Conservation (phyloP, 2,329 filamentous ascomycete species). For the Colletotrichum spaethianum region DNA sequence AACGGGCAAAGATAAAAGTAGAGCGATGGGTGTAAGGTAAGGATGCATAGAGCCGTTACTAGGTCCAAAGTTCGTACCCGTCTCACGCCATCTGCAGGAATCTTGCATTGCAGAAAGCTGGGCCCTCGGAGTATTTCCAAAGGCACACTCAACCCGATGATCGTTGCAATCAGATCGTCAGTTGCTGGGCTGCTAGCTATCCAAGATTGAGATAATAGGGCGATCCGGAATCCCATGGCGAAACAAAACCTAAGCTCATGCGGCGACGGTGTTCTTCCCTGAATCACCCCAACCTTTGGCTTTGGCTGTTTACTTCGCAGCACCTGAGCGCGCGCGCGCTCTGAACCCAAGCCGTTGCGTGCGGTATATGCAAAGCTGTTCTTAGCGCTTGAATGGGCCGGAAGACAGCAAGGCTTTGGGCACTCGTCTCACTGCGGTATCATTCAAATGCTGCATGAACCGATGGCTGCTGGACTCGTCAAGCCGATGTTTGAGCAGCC, state of each 20-base stretch:
- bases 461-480: neutral
- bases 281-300: no score
- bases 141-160: neutral
- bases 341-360: no score
- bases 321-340: neutral
- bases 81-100: constrained; percentile 19
- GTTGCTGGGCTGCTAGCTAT: no score
- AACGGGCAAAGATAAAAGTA: neutral
- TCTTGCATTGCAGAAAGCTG: constrained; percentile 31
- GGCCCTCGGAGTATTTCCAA: constrained; percentile 18
- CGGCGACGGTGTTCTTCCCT: no score
- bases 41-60: neutral
- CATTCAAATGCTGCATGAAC: neutral
- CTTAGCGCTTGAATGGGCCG: neutral
- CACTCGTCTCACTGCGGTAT: neutral
- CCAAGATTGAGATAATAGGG: neutral
- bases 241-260: neutral
- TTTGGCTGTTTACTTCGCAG: neutral
- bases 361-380: neutral
- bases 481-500: constrained; percentile 9
- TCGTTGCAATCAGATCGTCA: neutral
- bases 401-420: neutral
- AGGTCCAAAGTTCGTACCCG: neutral
- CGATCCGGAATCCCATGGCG: neutral
- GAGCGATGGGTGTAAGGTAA: neutral